Evolutionary conservation across 441 rosid genomes (phyloP), one percentile per base, ranked within the genome.

Genomic region (Corymbia calophylla): DNA sequence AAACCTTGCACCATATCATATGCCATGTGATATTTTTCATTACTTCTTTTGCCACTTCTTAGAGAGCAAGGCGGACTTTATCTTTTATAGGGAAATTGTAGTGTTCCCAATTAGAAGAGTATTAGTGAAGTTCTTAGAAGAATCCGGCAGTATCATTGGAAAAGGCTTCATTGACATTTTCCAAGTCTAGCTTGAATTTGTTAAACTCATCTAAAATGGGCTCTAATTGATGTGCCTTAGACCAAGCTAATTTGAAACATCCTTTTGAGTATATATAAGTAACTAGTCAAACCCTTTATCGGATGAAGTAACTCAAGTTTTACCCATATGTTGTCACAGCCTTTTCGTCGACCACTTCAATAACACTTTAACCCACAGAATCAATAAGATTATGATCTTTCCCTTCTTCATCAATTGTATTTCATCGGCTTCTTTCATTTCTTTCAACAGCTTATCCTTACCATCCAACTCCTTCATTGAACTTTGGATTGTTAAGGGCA

Each of bases 21-120:
- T n/a, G 5, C 9, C 73, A n/a, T 29, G 70, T 64, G n/a, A 64
- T 29, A n/a, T n/a, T 64, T 2, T 6, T 64, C 0, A 1, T 0
- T n/a, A 0, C 39, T 64, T 62, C 18, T 62, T 62, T 62, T n/a
- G 32, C 9, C 39, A 64, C 19, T 64, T 4, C 35, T 6, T n/a
- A 64, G 70, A n/a, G 15, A 64, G 17, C 35, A 64, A n/a, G 9
- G 3, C 1, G 1, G 3, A 64, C 19, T n/a, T 64, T 14, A 7
- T 64, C 70, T n/a, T n/a, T 64, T 29, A 1, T 4, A 0, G 35
- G 35, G 19, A 64, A 64, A 8, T 64, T 7, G 8, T 64, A 4
- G 0, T 7, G 5, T n/a, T 9, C 9, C 18, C 1, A 0, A 7
- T 31, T n/a, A n/a, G 21, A 16, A 66, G 73, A 29, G 73, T 64